Evolutionary conservation across 306 rosid genomes (phyloP).

Genomic region (Vachellia pachyceras): DNA sequence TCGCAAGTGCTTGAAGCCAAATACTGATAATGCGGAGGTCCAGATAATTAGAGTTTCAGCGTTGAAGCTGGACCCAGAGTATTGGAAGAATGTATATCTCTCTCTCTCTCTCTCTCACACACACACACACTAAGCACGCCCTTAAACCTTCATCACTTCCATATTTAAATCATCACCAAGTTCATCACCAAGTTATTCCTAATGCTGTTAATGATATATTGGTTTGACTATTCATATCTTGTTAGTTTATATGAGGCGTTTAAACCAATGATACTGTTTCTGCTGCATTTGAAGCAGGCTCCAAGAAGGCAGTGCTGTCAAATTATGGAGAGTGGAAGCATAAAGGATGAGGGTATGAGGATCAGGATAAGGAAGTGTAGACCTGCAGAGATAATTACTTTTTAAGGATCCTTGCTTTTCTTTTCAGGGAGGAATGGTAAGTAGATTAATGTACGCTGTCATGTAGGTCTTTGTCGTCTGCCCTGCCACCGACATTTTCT

Average conservation of each 20-base stretch:
- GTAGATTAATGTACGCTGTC: constrained; percentile 20
- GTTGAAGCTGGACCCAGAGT: constrained; percentile 62
- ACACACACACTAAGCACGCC: background rate
- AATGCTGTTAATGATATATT: background rate
- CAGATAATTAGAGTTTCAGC: constrained; percentile 62
- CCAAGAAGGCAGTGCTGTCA: constrained; percentile 81
- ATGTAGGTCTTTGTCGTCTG: constrained; percentile 22
- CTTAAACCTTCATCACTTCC: background rate
- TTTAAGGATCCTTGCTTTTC: constrained; percentile 43
- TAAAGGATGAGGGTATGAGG: constrained; percentile 43
- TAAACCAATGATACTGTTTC: constrained; percentile 38
- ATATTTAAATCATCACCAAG: too few species aligned
- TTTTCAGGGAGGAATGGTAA: constrained; percentile 23
- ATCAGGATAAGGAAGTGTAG: constrained; percentile 84
- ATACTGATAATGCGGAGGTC: constrained; percentile 37
- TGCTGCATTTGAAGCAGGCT: constrained; percentile 56
- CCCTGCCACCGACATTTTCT: background rate
- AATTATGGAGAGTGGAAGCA: constrained; percentile 56
- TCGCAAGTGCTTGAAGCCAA: constrained; percentile 45
- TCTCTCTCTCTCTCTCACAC: constrained; percentile 5
- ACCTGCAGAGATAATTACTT: constrained; percentile 58
- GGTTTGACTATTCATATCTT: background rate
- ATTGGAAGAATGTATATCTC: constrained; percentile 66
- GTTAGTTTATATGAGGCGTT: constrained; percentile 17
- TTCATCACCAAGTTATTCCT: background rate